Evolutionary conservation across 2,329 filamentous ascomycete species (phyloP), one percentile per base, ranked within the genome.

Genomic region (Tolypocladium amazonense): DNA sequence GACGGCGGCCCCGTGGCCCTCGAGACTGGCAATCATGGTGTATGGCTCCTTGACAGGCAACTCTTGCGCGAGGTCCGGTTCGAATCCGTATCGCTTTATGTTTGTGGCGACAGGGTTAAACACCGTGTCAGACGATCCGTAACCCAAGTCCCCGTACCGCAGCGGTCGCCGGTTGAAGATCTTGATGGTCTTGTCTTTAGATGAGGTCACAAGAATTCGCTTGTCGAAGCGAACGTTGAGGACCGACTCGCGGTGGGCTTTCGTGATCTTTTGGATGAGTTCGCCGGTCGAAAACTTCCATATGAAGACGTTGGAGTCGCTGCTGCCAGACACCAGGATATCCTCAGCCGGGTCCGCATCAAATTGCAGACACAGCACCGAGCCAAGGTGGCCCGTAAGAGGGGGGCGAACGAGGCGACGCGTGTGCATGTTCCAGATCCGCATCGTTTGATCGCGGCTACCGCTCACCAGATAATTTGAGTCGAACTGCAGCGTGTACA

Each of bases 111-210:
- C 81, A 1, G 83, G 79, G 58, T 82, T 78, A n/a, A 86, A 73
- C 0, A 67, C 65, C 14, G 65, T 58, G 25, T 76, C 70, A 2
- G 66, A 60, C 1, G 66, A 67, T 2, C 72, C 72, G 71, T 86
- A 87, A 8, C 84, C 85, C 3, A 80, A 63, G 39, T 87, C 83
- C 27, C 83, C 83, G 52, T 81, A 77, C 38, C 77, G 76, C n/a
- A 96, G 76, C 23, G 85, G 79, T 23, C 78, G 81, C 6, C 94
- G 86, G 71, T 93, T 97, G 83, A 96, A 99, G 23, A 99, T 87
- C 73, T 97, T 97, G 79, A 99, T 96, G 0, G 88, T 88, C 73
- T 92, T 95, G 73, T 99, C 94, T 72, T 99, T 99, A 56, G 93
- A 97, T 69, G 94, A 97, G 0, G 94, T 99, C 15, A 97, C 91